Evolutionary conservation across 2,329 filamentous ascomycete genomes (phyloP), one percentile per base, ranked within the genome.

Genomic region (Pseudopyrenochaeta lycopersici): DNA sequence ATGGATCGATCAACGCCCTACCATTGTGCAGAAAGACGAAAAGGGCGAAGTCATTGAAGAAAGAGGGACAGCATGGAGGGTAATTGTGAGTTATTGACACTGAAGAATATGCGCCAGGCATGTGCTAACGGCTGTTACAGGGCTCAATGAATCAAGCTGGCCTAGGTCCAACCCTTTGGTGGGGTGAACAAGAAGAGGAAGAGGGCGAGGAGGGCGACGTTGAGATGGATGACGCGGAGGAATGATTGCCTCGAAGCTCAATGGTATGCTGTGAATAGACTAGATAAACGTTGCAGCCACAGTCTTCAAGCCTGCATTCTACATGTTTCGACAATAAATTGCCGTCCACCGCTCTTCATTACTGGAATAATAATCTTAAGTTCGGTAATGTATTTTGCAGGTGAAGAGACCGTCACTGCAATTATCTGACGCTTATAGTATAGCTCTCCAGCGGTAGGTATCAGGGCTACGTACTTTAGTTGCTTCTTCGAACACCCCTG

Each of bases 1-100:
- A 62, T 99, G 95, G 92, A 86, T 92, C 56, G 94, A 98, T 73
- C 90, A 96, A 75, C 88, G 90, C 1, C 94, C 94, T 87, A 96
- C 77, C 85, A 88, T 36, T 89, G 88, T 46, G 85, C 89, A 31
- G 76, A 80, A 89, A 59, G 82, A 85, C 12, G 84, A 84, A 33
- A 85, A 52, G 87, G 89, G 41, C 84, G 89, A 31, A 74, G 77
- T 90, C 51, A 81, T 85, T 7, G 84, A 84, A 41, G 83, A 87
- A 48, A 86, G 87, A 64, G 84, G 82, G 56, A 87, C 90, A 4
- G 89, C 90, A 0, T 95, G 92, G 79, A 83, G 82, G 58, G 84
- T 94, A 60, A 85, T 75, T 46, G 76, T 78, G 51, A 65, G 75
- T 72, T 9, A 30, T 17, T 4, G 1, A 7, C 1, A 39, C 36